phyloP scores from a whole-genome alignment of 257 asterid species.

The Knoxia roxburghii region DNA sequence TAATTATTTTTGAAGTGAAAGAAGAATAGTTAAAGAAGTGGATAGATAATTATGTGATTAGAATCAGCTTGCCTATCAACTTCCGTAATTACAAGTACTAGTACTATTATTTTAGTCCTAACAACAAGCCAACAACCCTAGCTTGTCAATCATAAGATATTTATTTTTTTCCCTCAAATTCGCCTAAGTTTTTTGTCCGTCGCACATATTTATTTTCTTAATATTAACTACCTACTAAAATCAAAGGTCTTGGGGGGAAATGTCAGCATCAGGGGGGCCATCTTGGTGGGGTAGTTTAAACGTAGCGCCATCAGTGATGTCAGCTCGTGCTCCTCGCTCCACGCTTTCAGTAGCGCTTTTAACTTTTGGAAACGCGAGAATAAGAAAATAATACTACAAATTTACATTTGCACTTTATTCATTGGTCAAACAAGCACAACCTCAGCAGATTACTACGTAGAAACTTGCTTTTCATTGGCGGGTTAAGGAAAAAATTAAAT shows the following conservation, averaged over 20 bases:
- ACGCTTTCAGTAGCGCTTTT: too few relatives aligned
- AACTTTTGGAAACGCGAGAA: too few relatives aligned
- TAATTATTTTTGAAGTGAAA: too few relatives aligned
- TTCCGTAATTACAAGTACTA: too few relatives aligned
- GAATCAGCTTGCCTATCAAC: neutral
- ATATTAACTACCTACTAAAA: neutral
- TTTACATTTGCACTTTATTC: too few relatives aligned
- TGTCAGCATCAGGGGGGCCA: neutral
- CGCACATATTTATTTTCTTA: neutral
- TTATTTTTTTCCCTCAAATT: too few relatives aligned
- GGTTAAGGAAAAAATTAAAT: too few relatives aligned
- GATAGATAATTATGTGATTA: conserved; percentile 2
- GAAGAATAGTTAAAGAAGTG: too few relatives aligned
- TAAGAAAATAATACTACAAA: too few relatives aligned
- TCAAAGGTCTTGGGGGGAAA: neutral
- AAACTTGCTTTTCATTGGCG: too few relatives aligned
- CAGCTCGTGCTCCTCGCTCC: neutral
- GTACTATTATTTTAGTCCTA: neutral
- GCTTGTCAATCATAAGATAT: neutral
- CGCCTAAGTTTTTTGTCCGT: neutral
- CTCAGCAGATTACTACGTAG: too few relatives aligned
- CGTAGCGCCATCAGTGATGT: conserved; percentile 3
- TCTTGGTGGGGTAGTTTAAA: conserved; percentile 8
- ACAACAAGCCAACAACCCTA: neutral
- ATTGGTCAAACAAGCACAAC: too few relatives aligned